Evolutionary conservation across 257 asterid genomes (phyloP).

Genomic region (Gynochthodes officinalis): DNA sequence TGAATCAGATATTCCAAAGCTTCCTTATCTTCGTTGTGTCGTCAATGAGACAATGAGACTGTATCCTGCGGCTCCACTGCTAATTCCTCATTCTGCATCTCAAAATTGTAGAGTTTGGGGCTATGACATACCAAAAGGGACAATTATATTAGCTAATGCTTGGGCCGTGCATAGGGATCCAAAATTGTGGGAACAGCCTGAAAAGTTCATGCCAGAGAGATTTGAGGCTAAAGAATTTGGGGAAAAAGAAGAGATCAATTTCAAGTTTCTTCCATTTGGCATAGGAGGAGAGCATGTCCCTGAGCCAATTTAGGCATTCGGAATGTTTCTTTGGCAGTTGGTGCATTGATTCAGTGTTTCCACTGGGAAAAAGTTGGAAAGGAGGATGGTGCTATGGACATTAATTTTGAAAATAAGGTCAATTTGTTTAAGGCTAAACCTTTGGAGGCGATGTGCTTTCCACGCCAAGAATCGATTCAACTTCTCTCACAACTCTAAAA

Average conservation of each 20-base stretch:
- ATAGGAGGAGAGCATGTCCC: constrained; percentile 59
- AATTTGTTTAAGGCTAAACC: constrained; percentile 37
- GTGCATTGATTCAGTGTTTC: constrained; percentile 52
- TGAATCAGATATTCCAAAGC: constrained; percentile 46
- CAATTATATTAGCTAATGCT: constrained; percentile 43
- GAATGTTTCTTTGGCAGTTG: constrained; percentile 41
- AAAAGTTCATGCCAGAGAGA: constrained; percentile 47
- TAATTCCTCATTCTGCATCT: constrained; percentile 46
- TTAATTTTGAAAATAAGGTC: neutral
- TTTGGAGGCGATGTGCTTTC: constrained; percentile 39
- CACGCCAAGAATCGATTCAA: constrained; percentile 18
- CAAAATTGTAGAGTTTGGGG: constrained; percentile 39
- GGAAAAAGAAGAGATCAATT: constrained; percentile 24
- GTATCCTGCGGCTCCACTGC: constrained; percentile 44
- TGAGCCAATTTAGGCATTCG: constrained; percentile 38
- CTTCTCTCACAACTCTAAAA: constrained; percentile 25
- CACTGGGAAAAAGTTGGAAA: constrained; percentile 35
- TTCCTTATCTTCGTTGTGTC: constrained; percentile 46
- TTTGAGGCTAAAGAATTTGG: constrained; percentile 12
- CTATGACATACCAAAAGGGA: constrained; percentile 35
- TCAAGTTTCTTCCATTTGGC: constrained; percentile 49
- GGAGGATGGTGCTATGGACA: constrained; percentile 20
- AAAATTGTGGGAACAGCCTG: constrained; percentile 44
- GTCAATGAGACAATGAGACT: constrained; percentile 52
- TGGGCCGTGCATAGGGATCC: constrained; percentile 64